Base-by-base conservation (phyloP, 129 eudicot genomes). In the Glebionis coronaria region DNA sequence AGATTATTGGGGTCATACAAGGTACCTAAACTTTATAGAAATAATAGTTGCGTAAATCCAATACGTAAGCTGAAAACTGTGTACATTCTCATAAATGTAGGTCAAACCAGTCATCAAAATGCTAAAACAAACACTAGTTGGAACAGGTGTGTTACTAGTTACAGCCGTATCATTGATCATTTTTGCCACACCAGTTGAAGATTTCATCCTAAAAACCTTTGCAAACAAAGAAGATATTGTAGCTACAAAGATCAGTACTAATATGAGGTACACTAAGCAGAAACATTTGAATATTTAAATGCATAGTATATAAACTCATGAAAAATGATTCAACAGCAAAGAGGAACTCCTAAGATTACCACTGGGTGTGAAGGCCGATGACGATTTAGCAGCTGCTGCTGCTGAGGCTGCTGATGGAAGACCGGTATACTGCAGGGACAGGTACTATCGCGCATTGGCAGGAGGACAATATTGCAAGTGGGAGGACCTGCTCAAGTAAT, bases 401-500 rank as follows among this genome's bases (percentile, higher is more conserved):
- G 98, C 98, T 42, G 97, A 86, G 65, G 98, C 98, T 44, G 98
- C 98, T 19, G 98, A 93, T 46, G 98, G 98, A 72, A 80, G 98
- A 79, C 98, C 98, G 7, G 98, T 88, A 42, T 88, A 92, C 81
- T 88, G 96, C 84, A 84, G 98, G 77, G 98, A 93, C 73, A 82
- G 98, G 81, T 93, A 77, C 74, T 87, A 93, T 40, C 95, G 98
- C 31, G 98, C 97, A 68, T 76, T 93, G 67, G 98, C 98, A 42
- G 98, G 98, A 10, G 96, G 98, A 8, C 98, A 92, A 56, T 93
- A 93, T 72, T 93, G 98, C 91, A 92, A 92, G 82, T 88, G 95
- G 96, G 96, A 92, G 63, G 96, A 92, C 75, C 77, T 88, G 56
- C 76, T 92, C 14, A 86, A 86, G 61, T 87, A 77, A 78, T 58